Base-by-base conservation (phyloP, 2,329 filamentous ascomycete genomes). In the Penicillium thymicola region DNA sequence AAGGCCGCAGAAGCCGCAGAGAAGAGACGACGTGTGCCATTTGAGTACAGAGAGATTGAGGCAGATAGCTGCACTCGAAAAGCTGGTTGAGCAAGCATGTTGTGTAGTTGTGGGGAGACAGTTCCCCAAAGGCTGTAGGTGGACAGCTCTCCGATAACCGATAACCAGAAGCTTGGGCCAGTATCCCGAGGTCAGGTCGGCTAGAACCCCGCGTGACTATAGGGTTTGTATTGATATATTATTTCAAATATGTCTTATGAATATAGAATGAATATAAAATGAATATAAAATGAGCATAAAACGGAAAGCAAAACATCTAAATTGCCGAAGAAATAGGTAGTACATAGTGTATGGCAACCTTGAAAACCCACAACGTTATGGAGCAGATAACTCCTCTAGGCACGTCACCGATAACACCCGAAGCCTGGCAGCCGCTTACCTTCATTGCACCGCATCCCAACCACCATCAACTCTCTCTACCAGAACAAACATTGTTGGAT, bases 81-180 rank as follows among this genome's bases (percentile, higher is more conserved):
- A 18, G 49, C 30, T n/a, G 59, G 54, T 40, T 59, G 60, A 21
- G 59, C 37, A 48, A 66, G 64, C 68, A 73, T 72, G 42, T 43
- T 61, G 48, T 28, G 54, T 54, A 21, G 42, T 59, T 55, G 28
- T 46, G 30, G 51, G 47, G 46, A 58, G 41, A 51, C 16, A 36
- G 56, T 45, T 41, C 54, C 54, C 11, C 25, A 5, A 16, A 13
- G 32, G 3, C 32, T 16, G 32, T 14, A 32, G 11, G 8, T n/a
- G 14, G 25, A 30, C 28, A n/a, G 47, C 18, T 42, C 37, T 23
- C n/a, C 43, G 46, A 54, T 34, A 46, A 46, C 38, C 38, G 51
- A 59, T 50, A 54, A 53, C 28, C 36, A 18, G 30, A 55, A 61
- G 63, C 59, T 63, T 55, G 56, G 63, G 59, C 59, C 62, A 55